phyloP scores from a whole-genome alignment of 768 basidiomycete species.

The Psilocybe azurescens region DNA sequence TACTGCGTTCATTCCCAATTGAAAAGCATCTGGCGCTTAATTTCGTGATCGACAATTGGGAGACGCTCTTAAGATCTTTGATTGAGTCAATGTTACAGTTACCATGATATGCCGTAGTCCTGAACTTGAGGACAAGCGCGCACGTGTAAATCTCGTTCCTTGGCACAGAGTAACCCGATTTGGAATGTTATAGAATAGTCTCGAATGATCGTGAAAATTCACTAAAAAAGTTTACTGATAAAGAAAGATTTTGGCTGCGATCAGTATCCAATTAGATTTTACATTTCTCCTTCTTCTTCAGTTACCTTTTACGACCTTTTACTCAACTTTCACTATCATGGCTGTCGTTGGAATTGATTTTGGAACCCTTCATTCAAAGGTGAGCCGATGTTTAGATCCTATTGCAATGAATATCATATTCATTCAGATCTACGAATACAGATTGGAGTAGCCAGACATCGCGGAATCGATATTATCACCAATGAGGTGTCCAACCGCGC shows the following conservation, averaged over 20 bases:
- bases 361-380: conserved; percentile 90
- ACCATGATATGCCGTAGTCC: too few species aligned
- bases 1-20: too few species aligned
- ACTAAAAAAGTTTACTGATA: conserved; percentile 13
- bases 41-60: too few species aligned
- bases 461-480: conserved; percentile 97
- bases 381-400: conserved; percentile 25
- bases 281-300: conserved; percentile 14
- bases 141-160: too few species aligned
- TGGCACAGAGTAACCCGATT: neutral
- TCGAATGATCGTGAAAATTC: conserved; percentile 22
- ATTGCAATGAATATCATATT: neutral
- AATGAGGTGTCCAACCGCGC: conserved; percentile 98
- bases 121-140: too few species aligned
- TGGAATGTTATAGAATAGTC: conserved; percentile 31
- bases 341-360: conserved; percentile 96
- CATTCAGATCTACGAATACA: conserved; percentile 34
- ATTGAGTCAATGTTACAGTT: too few species aligned
- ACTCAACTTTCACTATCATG: conserved; percentile 47
- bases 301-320: conserved; percentile 21
- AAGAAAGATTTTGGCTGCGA: conserved; percentile 16
- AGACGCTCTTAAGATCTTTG: too few species aligned
- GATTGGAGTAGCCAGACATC: conserved; percentile 95
- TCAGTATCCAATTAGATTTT: conserved; percentile 19
- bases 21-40: too few species aligned